A percentile compares a stretch with the other conserved stretches of the same genome.
phyloP scores from a whole-genome alignment of 305 asterid genomes.

The Plantago coronopus region DNA sequence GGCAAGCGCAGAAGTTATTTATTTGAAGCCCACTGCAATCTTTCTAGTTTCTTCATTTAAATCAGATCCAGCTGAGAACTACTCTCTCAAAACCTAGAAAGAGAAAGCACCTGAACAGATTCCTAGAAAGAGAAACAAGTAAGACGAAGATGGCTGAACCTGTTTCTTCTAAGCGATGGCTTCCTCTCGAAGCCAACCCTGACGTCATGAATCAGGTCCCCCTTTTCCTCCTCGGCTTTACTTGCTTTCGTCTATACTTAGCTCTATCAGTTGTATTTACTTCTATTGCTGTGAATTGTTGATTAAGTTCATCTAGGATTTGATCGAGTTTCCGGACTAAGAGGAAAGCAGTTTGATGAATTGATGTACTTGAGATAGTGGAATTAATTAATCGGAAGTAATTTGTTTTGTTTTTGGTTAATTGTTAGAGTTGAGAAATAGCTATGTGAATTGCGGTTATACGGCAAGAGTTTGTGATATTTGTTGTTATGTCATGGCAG shows the following conservation, averaged over 20 bases:
- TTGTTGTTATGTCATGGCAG: constrained; percentile 43
- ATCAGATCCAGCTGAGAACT: no score
- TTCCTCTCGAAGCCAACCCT: constrained; percentile 98
- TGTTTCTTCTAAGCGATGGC: constrained; percentile 76
- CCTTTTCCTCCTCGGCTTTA: not conserved
- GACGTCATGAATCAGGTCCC: constrained; percentile 96
- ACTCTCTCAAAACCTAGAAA: constrained; percentile 22
- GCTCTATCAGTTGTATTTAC: no score
- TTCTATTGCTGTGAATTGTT: no score
- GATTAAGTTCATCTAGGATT: not conserved
- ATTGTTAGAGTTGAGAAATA: constrained; percentile 5
- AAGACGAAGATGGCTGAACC: constrained; percentile 46
- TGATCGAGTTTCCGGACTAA: constrained; percentile 3
- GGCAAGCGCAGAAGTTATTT: not conserved
- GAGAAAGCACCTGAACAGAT: constrained; percentile 15
- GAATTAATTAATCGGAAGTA: no score
- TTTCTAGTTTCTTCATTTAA: no score
- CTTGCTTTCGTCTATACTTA: not conserved
- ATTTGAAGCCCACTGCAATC: not conserved
- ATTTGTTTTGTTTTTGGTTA: no score
- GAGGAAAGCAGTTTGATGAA: not conserved
- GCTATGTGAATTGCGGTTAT: not conserved
- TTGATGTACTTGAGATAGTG: no score
- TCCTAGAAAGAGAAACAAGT: not conserved
- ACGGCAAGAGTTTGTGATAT: not conserved